Evolutionary conservation across 768 basidiomycete genomes (phyloP), one percentile per base, ranked within the genome.

Genomic region (Suillus decipiens): DNA sequence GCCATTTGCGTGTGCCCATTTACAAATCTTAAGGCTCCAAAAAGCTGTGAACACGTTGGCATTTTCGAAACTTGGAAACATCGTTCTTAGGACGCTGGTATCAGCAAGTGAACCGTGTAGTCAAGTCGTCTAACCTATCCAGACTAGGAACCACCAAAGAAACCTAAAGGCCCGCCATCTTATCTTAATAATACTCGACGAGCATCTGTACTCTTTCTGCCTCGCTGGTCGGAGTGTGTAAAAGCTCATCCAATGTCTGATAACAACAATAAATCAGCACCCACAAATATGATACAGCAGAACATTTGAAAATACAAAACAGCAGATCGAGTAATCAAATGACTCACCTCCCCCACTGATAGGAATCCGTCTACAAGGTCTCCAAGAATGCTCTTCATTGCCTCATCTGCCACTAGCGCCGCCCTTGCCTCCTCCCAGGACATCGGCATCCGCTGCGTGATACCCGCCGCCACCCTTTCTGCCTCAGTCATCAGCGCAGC

Each of bases 391-490:
- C 66, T 69, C 37, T 66, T 75, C 50, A 88, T 61, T 2, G 74
- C 66, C 41, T 72, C 63, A 63, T 83, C 82, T 7, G 69, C 68
- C 7, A 56, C 62, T 59, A 89, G 73, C 31, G 69, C 67, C 24
- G 65, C 66, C 61, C 86, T 76, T 14, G 88, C 85, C 41, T 84
- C 81, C 37, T 76, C 77, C 68, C 82, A 77, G 22, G 68, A 81
- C 72, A 82, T 62, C 12, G 86, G 83, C 76, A 90, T 67, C n/a
- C 85, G 76, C 60, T 75, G 70, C 7, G 73, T 81, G 36, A 89
- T 82, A 0, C 87, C 87, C 42, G 78, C 65, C 31, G 64, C 74
- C 39, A 61, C 64, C 62, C 86, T 79, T 72, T 82, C 82, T 19
- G 69, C 78, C 39, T 71, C 79, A 9, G 75, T 80, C 74, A 89